Base-by-base conservation (phyloP, 352 stramenopile species). In the Peronospora farinosa region DNA sequence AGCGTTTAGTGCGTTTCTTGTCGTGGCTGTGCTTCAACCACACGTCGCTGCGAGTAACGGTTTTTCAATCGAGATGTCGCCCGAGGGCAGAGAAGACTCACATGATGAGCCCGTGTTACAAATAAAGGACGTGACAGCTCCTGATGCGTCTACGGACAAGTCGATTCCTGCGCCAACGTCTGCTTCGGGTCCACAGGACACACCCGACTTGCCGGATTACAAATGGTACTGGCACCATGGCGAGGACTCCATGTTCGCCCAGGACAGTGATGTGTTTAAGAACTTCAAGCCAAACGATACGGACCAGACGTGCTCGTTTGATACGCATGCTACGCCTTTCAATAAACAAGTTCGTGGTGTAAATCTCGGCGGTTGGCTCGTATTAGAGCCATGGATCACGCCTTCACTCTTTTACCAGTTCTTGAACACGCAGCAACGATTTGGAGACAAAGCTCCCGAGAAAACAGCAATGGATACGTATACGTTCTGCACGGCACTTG, bases 311-410 rank as follows among this genome's bases (percentile, higher is more conserved):
- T 90, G 79, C 57, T 84, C 76, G 4, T 57, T 76, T 38, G 79
- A 90, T 47, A 74, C 59, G 11, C 79, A 90, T 69, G 66, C 53
- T 15, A 71, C 63, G 31, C 63, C 63, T 13, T 71, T 71, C 32
- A 71, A 71, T 45, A 53, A 50, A 13, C 63, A 67, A 32, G 58
- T 98, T 45, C 86, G 90, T 28, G 92, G 92, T 17, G 90, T 92
- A 13, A 97, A 97, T 62, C 70, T 98, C 5, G 95, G 95, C 28
- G 92, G 93, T 13, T 98, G 88, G 88, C 84, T 98, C 60, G 95
- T 98, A n/a, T 69, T 98, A 21, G 95, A 98, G 71, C 89, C 91
- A 13, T 98, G 92, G 92, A 95, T 98, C 63, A 98, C 92, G 19
- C 95, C 95, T 21, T 86, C 73, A 53, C 64, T 98, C 17, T 98